A percentile compares a stretch with the other conserved stretches of the same genome.
These are phyloP conservation scores for Eragrostis tef DNA, from an alignment of 202 grass and related monocot species.

Conservation along the genomic window DNA sequence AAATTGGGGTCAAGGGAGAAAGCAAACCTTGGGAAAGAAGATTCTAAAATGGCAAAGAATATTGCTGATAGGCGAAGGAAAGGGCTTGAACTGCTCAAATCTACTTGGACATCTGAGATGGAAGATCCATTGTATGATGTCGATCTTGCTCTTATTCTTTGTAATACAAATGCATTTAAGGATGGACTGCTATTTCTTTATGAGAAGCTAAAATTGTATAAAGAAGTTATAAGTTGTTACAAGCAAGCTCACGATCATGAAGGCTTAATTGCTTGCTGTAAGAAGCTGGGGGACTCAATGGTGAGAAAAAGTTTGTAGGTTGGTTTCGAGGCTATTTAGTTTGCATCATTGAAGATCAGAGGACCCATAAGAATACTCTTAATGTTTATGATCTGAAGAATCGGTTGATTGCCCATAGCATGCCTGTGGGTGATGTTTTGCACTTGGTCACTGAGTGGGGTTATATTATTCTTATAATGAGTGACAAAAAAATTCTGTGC, in stretches of 20 bases:
- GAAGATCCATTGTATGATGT: conserved; percentile 88
- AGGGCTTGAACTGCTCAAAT: conserved; percentile 82
- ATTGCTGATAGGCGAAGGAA: conserved; percentile 73
- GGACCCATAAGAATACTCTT: conserved; percentile 69
- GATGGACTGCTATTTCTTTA: conserved; percentile 91
- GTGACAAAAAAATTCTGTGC: conserved; percentile 84
- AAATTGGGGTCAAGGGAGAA: conserved; percentile 52
- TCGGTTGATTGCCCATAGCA: conserved; percentile 85
- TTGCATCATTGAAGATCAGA: conserved; percentile 81
- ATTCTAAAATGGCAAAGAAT: conserved; percentile 53
- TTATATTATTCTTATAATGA: conserved; percentile 88
- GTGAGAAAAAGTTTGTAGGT: conserved; percentile 89
- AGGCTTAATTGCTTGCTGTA: conserved; percentile 93
- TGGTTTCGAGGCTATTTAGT: conserved; percentile 97
- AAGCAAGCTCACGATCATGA: conserved; percentile 94
- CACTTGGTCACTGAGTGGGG: conserved; percentile 89
- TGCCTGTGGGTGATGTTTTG: conserved; percentile 79
- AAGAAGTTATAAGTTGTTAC: conserved; percentile 96
- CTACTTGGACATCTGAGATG: conserved; percentile 84
- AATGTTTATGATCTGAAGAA: conserved; percentile 96
- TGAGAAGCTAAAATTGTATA: conserved; percentile 93
- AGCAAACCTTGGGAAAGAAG: conserved; percentile 47
- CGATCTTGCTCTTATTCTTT: conserved; percentile 90
- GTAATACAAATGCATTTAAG: conserved; percentile 90
- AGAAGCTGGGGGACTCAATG: conserved; percentile 96